A percentile compares a stretch with the other conserved stretches of the same genome.
These are phyloP conservation scores for Ceratocystis smalleyi DNA, from an alignment of 2,329 filamentous ascomycete species.

Conservation along the genomic window DNA sequence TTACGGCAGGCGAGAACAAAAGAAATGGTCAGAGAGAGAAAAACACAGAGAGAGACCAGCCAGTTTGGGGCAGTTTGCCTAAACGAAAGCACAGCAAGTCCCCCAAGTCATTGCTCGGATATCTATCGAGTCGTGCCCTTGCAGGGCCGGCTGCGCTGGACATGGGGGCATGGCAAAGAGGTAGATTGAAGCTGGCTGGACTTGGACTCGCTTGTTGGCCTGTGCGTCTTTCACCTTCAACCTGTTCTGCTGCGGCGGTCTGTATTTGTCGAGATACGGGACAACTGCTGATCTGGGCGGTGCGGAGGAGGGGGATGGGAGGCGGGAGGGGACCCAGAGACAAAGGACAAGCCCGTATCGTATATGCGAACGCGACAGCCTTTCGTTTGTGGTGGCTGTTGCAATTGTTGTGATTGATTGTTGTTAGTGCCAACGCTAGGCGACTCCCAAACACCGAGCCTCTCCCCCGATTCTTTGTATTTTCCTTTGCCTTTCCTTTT, in stretches of 20 bases:
- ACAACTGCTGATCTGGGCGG: background rate
- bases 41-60: background rate
- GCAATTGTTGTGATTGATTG: background rate
- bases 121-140: too few species aligned
- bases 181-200: too few species aligned
- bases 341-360: background rate
- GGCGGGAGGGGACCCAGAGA: background rate
- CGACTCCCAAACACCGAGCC: background rate
- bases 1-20: background rate
- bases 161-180: too few species aligned
- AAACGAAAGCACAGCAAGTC: too few species aligned
- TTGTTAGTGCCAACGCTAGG: background rate
- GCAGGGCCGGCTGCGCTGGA: too few species aligned
- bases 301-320: background rate
- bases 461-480: background rate
- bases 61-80: background rate
- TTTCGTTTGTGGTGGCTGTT: background rate
- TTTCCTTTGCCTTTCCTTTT: background rate
- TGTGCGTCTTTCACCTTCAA: background rate
- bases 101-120: too few species aligned
- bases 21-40: background rate
- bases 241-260: background rate
- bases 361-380: background rate
- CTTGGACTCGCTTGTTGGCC: background rate
- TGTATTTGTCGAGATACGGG: background rate